Percentiles rank a stretch among this genome's conserved stretches.
Evolutionary conservation across 345 rosid genomes (phyloP).

Genomic region (Syzygium oleosum): DNA sequence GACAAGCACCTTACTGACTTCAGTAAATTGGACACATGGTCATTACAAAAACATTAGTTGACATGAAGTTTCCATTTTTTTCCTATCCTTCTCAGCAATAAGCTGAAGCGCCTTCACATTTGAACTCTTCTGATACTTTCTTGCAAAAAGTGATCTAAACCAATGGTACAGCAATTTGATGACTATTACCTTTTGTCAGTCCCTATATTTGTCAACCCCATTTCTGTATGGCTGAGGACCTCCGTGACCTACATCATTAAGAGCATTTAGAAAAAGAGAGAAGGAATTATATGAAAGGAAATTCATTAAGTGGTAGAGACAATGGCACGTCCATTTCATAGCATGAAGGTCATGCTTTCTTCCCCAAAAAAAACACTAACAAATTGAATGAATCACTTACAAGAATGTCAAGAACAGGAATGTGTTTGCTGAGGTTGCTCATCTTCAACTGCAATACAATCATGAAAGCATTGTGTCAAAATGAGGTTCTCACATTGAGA

Average conservation of each 20-base stretch:
- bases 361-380: not conserved
- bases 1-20: not conserved
- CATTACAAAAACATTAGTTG: not conserved
- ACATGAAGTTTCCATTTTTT: not conserved
- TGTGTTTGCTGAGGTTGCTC: conserved; percentile 45
- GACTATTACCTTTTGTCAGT: conserved; percentile 44
- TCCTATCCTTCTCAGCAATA: not conserved
- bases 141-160: not conserved
- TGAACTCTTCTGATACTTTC: not conserved
- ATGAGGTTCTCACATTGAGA: not conserved
- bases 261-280: not conserved
- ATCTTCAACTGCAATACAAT: conserved; percentile 54
- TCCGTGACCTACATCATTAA: conserved; percentile 51
- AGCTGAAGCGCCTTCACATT: not conserved
- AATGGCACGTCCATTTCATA: not conserved
- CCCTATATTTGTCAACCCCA: conserved; percentile 30
- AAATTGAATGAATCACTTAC: conserved; percentile 34
- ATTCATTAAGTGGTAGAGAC: not conserved
- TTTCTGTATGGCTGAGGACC: conserved; percentile 33
- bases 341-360: not conserved
- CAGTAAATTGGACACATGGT: not conserved
- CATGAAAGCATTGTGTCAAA: conserved; percentile 1
- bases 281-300: not conserved
- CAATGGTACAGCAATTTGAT: not conserved
- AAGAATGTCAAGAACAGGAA: conserved; percentile 33